Percentiles rank a stretch among this genome's conserved stretches.
Evolutionary conservation across 371 early-diverging fungal genomes (phyloP).

Genomic region (Parasitella parasitica): DNA sequence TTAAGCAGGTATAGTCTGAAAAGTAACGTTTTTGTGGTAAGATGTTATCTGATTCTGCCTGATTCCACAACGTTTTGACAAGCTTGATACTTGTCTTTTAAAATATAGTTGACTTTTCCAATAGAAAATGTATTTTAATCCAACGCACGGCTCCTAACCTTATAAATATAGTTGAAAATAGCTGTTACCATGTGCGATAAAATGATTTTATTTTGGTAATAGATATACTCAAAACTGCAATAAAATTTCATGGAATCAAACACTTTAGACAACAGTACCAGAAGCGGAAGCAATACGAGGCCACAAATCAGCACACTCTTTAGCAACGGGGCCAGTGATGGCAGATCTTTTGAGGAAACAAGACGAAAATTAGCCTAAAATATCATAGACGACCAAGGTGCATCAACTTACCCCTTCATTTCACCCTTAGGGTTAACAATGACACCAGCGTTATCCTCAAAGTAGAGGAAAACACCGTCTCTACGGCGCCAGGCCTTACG

Average conservation of each 20-base stretch:
- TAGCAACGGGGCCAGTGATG: conserved; percentile 99
- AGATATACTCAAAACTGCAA: neutral
- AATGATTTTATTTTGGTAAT: conserved; percentile 1
- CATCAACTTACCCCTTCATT: conserved; percentile 95
- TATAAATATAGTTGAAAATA: neutral
- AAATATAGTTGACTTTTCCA: neutral
- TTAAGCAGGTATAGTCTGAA: too few relatives aligned
- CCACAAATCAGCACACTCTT: conserved; percentile 99
- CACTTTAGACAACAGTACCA: conserved; percentile 79
- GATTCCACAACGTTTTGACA: too few relatives aligned
- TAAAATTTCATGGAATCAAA: neutral
- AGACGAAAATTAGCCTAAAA: too few relatives aligned
- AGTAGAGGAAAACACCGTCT: conserved; percentile 99
- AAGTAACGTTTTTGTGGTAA: too few relatives aligned
- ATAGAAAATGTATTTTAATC: too few relatives aligned
- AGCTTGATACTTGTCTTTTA: too few relatives aligned
- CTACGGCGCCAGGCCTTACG: conserved; percentile 99
- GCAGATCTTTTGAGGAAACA: conserved; percentile 45
- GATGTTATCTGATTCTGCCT: too few relatives aligned
- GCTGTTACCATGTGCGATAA: neutral
- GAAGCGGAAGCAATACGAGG: conserved; percentile 99
- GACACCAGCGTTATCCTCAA: conserved; percentile 80
- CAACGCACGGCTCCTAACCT: too few relatives aligned
- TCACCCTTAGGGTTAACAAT: conserved; percentile 96
- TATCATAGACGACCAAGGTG: too few relatives aligned